Evolutionary conservation across 2,329 filamentous ascomycete species (phyloP), one percentile per base, ranked within the genome.

Genomic region (Emmonsiellopsis sp.): DNA sequence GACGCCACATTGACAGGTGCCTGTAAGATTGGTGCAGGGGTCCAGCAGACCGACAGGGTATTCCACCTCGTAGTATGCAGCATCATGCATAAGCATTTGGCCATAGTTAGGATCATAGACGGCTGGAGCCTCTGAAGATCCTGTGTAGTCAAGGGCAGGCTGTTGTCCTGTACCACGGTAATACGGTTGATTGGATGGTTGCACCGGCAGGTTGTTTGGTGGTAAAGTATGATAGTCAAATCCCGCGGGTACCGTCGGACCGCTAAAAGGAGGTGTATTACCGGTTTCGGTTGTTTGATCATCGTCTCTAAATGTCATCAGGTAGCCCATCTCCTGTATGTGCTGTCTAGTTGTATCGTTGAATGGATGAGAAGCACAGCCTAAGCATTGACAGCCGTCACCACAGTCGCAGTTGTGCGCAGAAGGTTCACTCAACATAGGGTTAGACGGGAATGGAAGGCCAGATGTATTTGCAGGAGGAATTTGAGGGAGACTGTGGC

Each of bases 1-100:
- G 53, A 73, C 73, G 13, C 75, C 76, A 53, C 77, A 80, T 56
- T 74, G 74, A 54, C 77, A 80, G 31, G 71, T 77, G 3, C 76
- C 77, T 5, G 71, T 75, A 3, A 69, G 63, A 55, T 79, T 72
- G 36, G 70, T 72, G 60, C 77, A 79, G 13, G 70, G 58, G 31
- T 57, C 61, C 4, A 68, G 65, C 42, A 71, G 56, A 21, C 65
- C 67, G 17, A 73, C 64, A 2, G 71, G 65, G 52, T 72, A 73
- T 58, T 71, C 70, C 44, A 73, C 58, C 5, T 69, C 71, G 54
- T 70, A 70, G 55, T 73, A 73, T 48, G 70, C 66, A 1, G 67
- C 68, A 5, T 69, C 65, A n/a, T 68, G 63, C 71, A 73, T 72
- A 56, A 70, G 51, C 17, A 63, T 62, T 46, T 67, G 60, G 33